These are phyloP conservation scores for Kwoniella europaea DNA, from an alignment of 768 basidiomycete species.

Conservation along the genomic window DNA sequence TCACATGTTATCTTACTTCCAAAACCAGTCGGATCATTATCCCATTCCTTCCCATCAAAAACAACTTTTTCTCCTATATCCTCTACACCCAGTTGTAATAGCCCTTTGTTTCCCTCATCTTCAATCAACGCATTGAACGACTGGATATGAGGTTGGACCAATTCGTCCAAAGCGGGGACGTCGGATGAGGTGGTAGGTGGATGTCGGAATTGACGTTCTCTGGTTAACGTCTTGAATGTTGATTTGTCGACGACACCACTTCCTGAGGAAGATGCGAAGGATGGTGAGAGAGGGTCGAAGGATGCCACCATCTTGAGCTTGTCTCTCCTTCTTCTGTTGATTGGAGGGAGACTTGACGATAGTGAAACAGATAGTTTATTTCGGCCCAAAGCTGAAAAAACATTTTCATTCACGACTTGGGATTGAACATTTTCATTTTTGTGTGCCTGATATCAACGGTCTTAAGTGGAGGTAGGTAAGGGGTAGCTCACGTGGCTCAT, in stretches of 20 bases:
- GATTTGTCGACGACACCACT: slow-evolving; percentile 31
- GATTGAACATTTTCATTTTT: neutral
- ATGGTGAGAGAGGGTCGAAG: slow-evolving; percentile 30
- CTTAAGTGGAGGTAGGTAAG: neutral
- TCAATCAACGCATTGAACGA: slow-evolving; percentile 97
- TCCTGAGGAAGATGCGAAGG: slow-evolving; percentile 23
- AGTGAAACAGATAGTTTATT: too few relatives aligned
- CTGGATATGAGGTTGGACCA: slow-evolving; percentile 90
- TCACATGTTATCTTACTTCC: slow-evolving; percentile 73
- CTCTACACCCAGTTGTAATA: slow-evolving; percentile 75
- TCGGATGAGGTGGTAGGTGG: slow-evolving; percentile 73
- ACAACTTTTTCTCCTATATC: slow-evolving; percentile 92
- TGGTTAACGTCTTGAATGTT: slow-evolving; percentile 75
- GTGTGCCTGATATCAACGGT: neutral
- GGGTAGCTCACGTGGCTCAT: too few relatives aligned
- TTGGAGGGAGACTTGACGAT: too few relatives aligned
- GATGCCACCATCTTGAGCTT: slow-evolving; percentile 27
- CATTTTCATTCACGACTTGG: neutral
- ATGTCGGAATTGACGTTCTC: slow-evolving; percentile 77
- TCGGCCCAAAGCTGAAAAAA: neutral
- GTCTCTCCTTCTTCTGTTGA: neutral
- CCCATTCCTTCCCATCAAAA: slow-evolving; percentile 73
- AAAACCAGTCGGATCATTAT: slow-evolving; percentile 62
- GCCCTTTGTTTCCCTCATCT: slow-evolving; percentile 76
- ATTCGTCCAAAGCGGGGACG: slow-evolving; percentile 83